Evolutionary conservation across 1,284 basidiomycete species (phyloP).

Genomic region (Puccinia novopanici): DNA sequence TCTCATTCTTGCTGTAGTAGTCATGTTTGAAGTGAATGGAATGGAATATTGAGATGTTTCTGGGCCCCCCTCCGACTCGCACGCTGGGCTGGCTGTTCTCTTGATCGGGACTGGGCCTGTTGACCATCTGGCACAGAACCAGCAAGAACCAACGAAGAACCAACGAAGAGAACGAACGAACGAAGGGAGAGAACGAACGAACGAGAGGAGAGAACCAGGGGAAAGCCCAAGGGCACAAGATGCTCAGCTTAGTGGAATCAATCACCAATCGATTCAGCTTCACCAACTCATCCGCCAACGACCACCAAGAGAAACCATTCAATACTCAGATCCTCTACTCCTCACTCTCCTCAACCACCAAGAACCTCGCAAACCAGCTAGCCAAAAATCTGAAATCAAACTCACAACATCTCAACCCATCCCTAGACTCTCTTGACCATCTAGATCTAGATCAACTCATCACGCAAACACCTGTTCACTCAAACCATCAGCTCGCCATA

Average conservation of each 20-base stretch:
- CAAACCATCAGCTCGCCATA: conserved; percentile 19
- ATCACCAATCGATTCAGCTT: neutral
- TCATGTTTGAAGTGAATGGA: too few relatives aligned
- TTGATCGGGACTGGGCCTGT: too few relatives aligned
- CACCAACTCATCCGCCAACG: neutral
- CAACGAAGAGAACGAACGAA: too few relatives aligned
- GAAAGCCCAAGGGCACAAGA: too few relatives aligned
- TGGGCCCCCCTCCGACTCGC: too few relatives aligned
- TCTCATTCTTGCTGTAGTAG: too few relatives aligned
- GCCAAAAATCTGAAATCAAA: neutral
- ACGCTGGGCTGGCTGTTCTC: too few relatives aligned
- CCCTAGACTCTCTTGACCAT: neutral
- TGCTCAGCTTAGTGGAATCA: neutral
- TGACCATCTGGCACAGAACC: too few relatives aligned
- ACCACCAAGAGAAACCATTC: neutral
- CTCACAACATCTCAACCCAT: neutral
- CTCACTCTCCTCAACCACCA: neutral
- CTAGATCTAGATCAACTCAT: conserved; percentile 8
- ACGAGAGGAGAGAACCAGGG: too few relatives aligned
- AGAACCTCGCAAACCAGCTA: neutral
- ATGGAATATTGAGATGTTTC: too few relatives aligned
- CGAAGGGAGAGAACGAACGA: too few relatives aligned
- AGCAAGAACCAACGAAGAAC: too few relatives aligned
- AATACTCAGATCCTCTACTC: conserved; percentile 1
- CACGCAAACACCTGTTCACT: neutral